phyloP scores from a whole-genome alignment of 306 rosid genomes.

The Prunus davidiana region DNA sequence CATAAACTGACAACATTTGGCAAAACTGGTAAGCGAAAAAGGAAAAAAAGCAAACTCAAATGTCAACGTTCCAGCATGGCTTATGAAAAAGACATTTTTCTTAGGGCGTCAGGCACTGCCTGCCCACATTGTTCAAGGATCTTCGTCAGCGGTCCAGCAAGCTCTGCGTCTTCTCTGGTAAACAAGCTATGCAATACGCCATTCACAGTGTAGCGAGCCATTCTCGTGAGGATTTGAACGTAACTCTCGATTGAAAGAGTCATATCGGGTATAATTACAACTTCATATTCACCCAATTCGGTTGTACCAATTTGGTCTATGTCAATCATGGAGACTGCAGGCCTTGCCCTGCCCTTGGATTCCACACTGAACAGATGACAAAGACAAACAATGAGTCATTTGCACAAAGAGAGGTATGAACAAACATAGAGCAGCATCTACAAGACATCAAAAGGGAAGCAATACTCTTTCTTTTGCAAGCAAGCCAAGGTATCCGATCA shows the following conservation, averaged over 20 bases:
- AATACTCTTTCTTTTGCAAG: neutral
- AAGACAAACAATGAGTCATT: neutral
- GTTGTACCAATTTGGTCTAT: constrained; percentile 34
- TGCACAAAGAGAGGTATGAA: neutral
- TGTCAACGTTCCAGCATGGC: constrained; percentile 33
- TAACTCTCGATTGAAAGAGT: constrained; percentile 43
- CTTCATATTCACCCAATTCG: constrained; percentile 47
- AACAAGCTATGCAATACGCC: constrained; percentile 59
- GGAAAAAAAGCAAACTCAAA: constrained; percentile 8
- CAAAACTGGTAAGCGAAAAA: neutral
- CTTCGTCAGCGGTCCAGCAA: constrained; percentile 44
- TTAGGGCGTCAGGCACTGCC: constrained; percentile 49
- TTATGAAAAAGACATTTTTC: constrained; percentile 37
- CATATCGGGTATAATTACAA: constrained; percentile 45
- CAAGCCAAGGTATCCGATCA: neutral
- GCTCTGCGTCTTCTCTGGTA: constrained; percentile 34
- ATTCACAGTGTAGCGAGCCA: constrained; percentile 56
- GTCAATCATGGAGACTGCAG: constrained; percentile 35
- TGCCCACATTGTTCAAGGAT: constrained; percentile 63
- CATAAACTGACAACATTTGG: neutral
- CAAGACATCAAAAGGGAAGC: neutral
- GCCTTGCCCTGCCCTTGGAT: constrained; percentile 17
- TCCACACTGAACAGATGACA: constrained; percentile 38
- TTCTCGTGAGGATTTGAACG: constrained; percentile 42
- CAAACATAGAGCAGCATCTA: neutral